Evolutionary conservation across 202 grass and related monocot genomes (phyloP), one percentile per base, ranked within the genome.

Genomic region (Schoenoplectus tabernaemontani): DNA sequence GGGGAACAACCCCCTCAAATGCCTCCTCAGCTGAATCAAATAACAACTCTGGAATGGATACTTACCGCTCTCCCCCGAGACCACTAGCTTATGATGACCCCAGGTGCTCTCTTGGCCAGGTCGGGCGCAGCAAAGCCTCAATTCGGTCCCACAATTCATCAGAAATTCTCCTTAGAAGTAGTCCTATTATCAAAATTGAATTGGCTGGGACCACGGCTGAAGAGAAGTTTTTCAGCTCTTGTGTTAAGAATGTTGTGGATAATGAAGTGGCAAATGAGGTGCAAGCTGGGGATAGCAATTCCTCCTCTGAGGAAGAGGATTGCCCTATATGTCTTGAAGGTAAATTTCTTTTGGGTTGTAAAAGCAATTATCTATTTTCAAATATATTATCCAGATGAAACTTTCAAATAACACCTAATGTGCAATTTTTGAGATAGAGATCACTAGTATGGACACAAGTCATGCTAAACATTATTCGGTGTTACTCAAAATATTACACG

Each of bases 311-410:
- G 57, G 59, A 47, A 7, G 88, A 87, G 83, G 93, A 87, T n/a
- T 96, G 93, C 81, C 90, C 93, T 20, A 87, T 90, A 57, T 96
- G 93, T 87, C 84, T 92, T 79, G 93, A 96, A 87, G 93, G 93
- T 96, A 63, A 66, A 80, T 60, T 64, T 28, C 3, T 10, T 80
- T 80, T n/a, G n/a, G 37, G 39, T 80, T 10, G 7, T 10, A 28
- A 62, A 62, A 50, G 23, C 0, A 50, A 34, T 2, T 16, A 64
- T 17, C 13, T 51, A 12, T 65, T 64, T 4, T 24, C 5, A 54
- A 34, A 9, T 57, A 11, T 77, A 51, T 28, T 37, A 57, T 36
- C 34, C 28, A 19, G 28, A 77, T 61, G 15, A 16, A 75, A 53
- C 46, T 36, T 54, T 4, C 42, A 48, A 17, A 48, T 46, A 73